phyloP scores from a whole-genome alignment of 768 basidiomycete genomes.

The Paxillus involutus region DNA sequence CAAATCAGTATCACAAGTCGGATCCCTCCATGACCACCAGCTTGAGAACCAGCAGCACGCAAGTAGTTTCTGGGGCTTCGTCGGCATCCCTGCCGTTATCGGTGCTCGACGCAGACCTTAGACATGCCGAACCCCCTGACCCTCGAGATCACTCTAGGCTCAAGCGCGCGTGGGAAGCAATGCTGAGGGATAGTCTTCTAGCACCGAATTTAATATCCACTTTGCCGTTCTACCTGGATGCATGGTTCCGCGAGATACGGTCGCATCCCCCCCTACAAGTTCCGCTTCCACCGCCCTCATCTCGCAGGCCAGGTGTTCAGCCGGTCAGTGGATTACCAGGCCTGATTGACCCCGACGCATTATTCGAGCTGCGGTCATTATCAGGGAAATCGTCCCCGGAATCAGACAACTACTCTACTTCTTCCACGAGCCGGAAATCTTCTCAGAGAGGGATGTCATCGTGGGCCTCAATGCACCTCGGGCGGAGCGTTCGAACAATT shows the following conservation, averaged over 20 bases:
- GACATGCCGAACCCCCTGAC: conserved; percentile 30
- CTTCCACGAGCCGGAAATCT: conserved; percentile 12
- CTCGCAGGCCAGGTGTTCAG: conserved; percentile 16
- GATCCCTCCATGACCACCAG: conserved; percentile 18
- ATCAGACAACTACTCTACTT: conserved; percentile 25
- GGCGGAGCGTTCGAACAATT: conserved; percentile 55
- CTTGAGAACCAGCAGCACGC: conserved; percentile 14
- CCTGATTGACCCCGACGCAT: conserved; percentile 27
- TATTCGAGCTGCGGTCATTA: conserved; percentile 32
- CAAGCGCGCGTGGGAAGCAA: conserved; percentile 63
- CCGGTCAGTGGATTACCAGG: conserved; percentile 15
- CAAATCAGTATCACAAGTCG: conserved; percentile 21
- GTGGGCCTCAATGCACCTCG: conserved; percentile 67
- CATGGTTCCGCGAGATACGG: conserved; percentile 54
- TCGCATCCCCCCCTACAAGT: conserved; percentile 49
- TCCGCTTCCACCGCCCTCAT: conserved; percentile 55
- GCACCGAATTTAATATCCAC: conserved; percentile 53
- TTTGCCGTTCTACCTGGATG: conserved; percentile 65
- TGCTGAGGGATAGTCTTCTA: conserved; percentile 61
- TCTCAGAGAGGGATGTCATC: conserved; percentile 35
- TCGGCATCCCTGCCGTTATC: conserved; percentile 22
- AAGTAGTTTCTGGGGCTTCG: conserved; percentile 15
- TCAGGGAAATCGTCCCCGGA: conserved; percentile 23
- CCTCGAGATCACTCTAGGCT: conserved; percentile 65
- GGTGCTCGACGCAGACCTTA: conserved; percentile 9